Base-by-base conservation (phyloP, 768 basidiomycete genomes). In the Grammothele lineata region DNA sequence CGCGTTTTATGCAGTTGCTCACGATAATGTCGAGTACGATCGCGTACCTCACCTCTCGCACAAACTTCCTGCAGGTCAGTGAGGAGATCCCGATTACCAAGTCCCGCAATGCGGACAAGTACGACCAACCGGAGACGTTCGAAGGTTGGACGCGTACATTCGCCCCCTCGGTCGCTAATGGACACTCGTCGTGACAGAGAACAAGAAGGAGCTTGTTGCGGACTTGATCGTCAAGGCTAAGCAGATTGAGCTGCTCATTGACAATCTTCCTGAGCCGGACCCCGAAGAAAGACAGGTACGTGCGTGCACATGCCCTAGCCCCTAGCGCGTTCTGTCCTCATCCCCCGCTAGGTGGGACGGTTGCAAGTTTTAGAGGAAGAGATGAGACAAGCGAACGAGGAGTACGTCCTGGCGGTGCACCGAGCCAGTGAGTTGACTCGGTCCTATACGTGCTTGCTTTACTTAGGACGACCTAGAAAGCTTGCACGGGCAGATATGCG, bases 181-280 rank as follows among this genome's bases (percentile, higher is more conserved):
- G 21, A 84, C 87, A 21, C 84, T 86, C 60, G 81, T 75, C 51
- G 89, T 12, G 37, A 23, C 58, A 93, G 92, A 81, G 10, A 93
- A 89, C 68, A 80, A 85, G 63, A 84, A 78, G 53, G 91, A 94
- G 63, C 80, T 94, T 18, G 88, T 92, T 4, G 69, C 76, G 14
- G 92, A 94, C 58, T 71, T 95, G 33, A 76, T 93, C 33, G 74
- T 81, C 32, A 93, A 94, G 58, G 89, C 90, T 12, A 94, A 94
- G 59, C 89, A 93, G 63, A 78, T 95, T 34, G 87, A 94, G 57
- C 84, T 80, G 57, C 76, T 94, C 39, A 88, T 95, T 41, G 78
- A 85, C 40, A 83, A 82, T 0, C 65, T 95, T 12, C 91, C 90
- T 0, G 80, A 78, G 32, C 84, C 85, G 2, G 90, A 92, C 60